These are phyloP conservation scores for Paecilomyces formosus DNA, from an alignment of 2,329 filamentous ascomycete genomes.

Conservation along the genomic window DNA sequence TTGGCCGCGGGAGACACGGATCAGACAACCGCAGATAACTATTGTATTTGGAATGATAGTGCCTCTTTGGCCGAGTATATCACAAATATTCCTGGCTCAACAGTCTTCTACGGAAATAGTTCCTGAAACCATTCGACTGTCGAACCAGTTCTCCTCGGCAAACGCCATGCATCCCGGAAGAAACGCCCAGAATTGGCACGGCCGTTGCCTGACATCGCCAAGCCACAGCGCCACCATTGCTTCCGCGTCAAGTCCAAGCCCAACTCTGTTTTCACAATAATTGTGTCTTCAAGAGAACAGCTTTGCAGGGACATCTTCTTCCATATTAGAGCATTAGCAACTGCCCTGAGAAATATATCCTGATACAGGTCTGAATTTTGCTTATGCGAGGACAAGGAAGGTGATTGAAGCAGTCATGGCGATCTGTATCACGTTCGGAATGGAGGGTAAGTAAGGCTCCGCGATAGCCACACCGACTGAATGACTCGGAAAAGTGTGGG, in stretches of 20 bases:
- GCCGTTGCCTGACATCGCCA: conserved; percentile 10
- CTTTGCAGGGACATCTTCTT: not conserved
- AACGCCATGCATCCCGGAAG: not conserved
- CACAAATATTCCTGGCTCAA: no score
- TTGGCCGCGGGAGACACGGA: no score
- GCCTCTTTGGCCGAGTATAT: no score
- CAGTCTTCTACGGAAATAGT: no score
- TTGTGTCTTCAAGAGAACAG: not conserved
- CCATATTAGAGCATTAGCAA: not conserved
- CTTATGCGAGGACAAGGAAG: not conserved
- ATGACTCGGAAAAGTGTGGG: not conserved
- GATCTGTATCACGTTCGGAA: conserved; percentile 37
- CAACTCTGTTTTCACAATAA: not conserved
- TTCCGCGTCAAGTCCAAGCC: not conserved
- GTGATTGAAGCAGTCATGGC: conserved; percentile 23
- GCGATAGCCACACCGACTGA: not conserved
- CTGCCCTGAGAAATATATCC: not conserved
- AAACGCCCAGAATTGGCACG: not conserved
- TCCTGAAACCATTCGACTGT: no score
- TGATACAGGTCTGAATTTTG: not conserved
- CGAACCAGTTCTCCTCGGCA: no score
- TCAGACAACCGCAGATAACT: no score
- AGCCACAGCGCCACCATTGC: conserved; percentile 27
- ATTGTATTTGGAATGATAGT: no score
- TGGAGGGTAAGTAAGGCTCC: conserved; percentile 30